Percentiles rank a stretch among this genome's conserved stretches.
These are phyloP conservation scores for Xylaria nigripes DNA, from an alignment of 495 filamentous ascomycete genomes.

Conservation along the genomic window DNA sequence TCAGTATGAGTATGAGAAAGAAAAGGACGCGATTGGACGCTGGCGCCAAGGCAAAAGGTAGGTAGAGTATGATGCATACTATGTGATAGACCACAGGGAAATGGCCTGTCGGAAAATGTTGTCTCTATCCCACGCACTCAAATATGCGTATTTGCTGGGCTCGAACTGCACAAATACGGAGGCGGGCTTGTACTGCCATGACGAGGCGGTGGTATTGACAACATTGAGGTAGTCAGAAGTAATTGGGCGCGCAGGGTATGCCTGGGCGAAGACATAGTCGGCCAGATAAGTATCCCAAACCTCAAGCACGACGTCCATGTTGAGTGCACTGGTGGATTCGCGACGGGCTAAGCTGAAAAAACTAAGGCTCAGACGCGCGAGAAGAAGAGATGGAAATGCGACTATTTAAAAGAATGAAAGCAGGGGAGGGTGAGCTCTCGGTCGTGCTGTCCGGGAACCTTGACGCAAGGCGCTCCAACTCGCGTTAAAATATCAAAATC, in stretches of 20 bases:
- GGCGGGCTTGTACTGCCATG: constrained; percentile 61
- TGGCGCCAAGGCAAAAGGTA: neutral
- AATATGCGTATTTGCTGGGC: constrained; percentile 70
- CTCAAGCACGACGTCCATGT: constrained; percentile 89
- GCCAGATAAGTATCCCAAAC: constrained; percentile 74
- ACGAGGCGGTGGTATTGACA: constrained; percentile 31
- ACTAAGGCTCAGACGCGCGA: neutral
- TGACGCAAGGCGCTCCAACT: neutral
- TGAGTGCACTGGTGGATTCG: neutral
- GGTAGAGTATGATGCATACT: constrained; percentile 48
- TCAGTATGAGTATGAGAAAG: neutral
- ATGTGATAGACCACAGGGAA: constrained; percentile 75
- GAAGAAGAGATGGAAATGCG: neutral
- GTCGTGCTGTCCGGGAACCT: neutral
- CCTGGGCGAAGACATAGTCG: constrained; percentile 68
- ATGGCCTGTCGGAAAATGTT: constrained; percentile 70
- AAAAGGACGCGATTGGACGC: neutral
- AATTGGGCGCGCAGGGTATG: constrained; percentile 54
- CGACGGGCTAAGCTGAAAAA: neutral
- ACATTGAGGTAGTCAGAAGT: constrained; percentile 36
- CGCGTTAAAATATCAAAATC: neutral
- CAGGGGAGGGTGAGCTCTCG: neutral
- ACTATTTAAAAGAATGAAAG: neutral
- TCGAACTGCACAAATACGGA: constrained; percentile 60
- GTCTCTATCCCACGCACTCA: constrained; percentile 72